These are phyloP conservation scores for Passiflora organensis DNA, from an alignment of 345 rosid species.

Conservation along the genomic window DNA sequence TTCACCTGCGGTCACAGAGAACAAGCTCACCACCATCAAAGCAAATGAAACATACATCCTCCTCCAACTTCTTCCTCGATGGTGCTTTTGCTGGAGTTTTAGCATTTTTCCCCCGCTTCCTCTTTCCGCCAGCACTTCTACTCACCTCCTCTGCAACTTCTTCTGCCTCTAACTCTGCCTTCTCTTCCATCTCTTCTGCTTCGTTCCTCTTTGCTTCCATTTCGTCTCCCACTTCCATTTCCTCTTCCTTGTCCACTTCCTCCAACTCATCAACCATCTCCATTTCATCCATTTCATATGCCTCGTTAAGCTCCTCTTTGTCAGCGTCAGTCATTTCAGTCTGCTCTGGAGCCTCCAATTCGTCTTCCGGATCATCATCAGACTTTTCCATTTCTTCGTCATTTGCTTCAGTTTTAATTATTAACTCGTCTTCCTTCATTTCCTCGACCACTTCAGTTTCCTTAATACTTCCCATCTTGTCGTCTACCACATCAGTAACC, in stretches of 20 bases:
- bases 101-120: constrained; percentile 58
- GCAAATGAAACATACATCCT: constrained; percentile 97
- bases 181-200: constrained; percentile 15
- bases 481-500: constrained; percentile 13
- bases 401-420: not conserved
- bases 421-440: constrained; percentile 18
- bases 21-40: constrained; percentile 97
- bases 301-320: constrained; percentile 13
- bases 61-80: constrained; percentile 67
- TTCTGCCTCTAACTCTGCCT: constrained; percentile 12
- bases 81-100: constrained; percentile 40
- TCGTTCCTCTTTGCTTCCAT: constrained; percentile 11
- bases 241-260: constrained; percentile 10
- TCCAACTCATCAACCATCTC: constrained; percentile 29
- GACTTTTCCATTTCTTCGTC: not conserved
- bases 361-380: constrained; percentile 2
- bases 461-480: constrained; percentile 5
- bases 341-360: constrained; percentile 1
- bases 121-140: constrained; percentile 53
- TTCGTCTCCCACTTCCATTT: constrained; percentile 2
- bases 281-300: constrained; percentile 1
- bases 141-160: constrained; percentile 39
- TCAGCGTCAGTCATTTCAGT: not conserved
- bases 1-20: constrained; percentile 94
- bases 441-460: constrained; percentile 22